Conservation (phyloP, 2,329 filamentous ascomycete genomes). For the Endothia cerciana region DNA sequence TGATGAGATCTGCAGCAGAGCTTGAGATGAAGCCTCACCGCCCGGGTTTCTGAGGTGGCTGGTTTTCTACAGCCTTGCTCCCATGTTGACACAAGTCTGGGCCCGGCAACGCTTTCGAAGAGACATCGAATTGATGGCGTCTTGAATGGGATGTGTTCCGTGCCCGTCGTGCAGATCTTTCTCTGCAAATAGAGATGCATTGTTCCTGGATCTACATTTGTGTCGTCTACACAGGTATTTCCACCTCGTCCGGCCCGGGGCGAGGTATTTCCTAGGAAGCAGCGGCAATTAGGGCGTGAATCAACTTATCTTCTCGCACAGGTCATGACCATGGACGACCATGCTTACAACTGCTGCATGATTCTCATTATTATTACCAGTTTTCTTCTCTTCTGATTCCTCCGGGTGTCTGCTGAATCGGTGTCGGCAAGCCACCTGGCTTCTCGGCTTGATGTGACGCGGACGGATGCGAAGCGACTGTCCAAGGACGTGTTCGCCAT, state of each 20-base stretch:
- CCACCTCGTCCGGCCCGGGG: background rate
- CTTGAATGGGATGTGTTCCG: background rate
- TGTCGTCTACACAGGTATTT: background rate
- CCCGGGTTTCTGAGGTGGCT: background rate
- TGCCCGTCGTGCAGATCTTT: background rate
- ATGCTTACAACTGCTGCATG: too few relatives aligned
- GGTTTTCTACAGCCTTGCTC: constrained; percentile 3
- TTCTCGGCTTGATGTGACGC: background rate
- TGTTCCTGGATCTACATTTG: background rate
- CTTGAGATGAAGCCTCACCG: constrained; percentile 3
- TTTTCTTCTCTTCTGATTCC: background rate
- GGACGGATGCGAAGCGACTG: background rate
- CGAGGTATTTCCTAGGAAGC: background rate
- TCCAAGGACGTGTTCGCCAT: background rate
- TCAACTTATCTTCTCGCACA: background rate
- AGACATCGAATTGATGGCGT: background rate
- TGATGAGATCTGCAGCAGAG: constrained; percentile 2
- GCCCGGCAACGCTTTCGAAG: background rate
- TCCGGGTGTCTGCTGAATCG: background rate
- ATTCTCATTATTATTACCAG: background rate
- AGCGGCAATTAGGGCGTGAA: background rate
- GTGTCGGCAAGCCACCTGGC: background rate
- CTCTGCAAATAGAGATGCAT: background rate
- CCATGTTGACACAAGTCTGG: background rate
- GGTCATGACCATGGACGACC: background rate